Conservation (phyloP, 805 yeast genomes). For the Lachancea dasiensis region DNA sequence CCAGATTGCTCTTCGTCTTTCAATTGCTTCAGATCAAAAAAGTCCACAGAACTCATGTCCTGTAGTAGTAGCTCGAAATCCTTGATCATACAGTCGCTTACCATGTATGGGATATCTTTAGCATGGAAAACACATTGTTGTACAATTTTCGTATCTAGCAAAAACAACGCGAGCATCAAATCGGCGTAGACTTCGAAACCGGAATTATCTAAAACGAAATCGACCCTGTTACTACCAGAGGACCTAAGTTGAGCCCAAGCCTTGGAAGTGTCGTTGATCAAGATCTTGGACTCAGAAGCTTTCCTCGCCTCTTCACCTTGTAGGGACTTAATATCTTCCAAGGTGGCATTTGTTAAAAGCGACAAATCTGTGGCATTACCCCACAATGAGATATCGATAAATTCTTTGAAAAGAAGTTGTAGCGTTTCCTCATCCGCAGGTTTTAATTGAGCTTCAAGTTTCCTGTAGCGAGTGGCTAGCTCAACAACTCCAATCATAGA, state of each 20-base stretch:
- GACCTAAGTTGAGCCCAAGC: slow-evolving; percentile 53
- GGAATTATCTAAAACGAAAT: slow-evolving; percentile 84
- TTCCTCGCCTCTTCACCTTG: slow-evolving; percentile 88
- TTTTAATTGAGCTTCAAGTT: slow-evolving; percentile 32
- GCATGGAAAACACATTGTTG: slow-evolving; percentile 71
- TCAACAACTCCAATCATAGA: slow-evolving; percentile 77
- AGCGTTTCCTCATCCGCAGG: slow-evolving; percentile 38
- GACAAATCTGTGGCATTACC: slow-evolving; percentile 97
- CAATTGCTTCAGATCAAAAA: slow-evolving; percentile 38
- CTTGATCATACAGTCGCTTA: slow-evolving; percentile 85
- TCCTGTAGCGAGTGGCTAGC: slow-evolving; percentile 59
- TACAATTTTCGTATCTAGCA: slow-evolving; percentile 65
- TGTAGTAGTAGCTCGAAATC: slow-evolving; percentile 59
- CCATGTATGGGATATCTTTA: slow-evolving; percentile 94
- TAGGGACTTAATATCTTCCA: slow-evolving; percentile 83
- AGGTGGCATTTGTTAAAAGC: slow-evolving; percentile 75
- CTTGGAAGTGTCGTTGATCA: slow-evolving; percentile 63
- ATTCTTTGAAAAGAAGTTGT: slow-evolving; percentile 66
- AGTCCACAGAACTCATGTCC: slow-evolving; percentile 46
- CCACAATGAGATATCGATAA: slow-evolving; percentile 87
- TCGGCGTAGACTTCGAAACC: slow-evolving; percentile 96
- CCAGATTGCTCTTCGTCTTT: slow-evolving; percentile 27
- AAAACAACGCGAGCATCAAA: slow-evolving; percentile 54
- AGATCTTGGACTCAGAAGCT: slow-evolving; percentile 70
- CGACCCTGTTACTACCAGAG: slow-evolving; percentile 45